phyloP scores from a whole-genome alignment of 129 eudicot species.

The Helianthus annuus region HanXRQr2.0-SUNRISE NC_035436.2:188037847-188038346 shows the following conservation, averaged over 20 bases:
- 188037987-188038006: not conserved
- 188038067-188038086: not conserved
- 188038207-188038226: conserved; percentile 13
- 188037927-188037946: not conserved
- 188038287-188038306: conserved; percentile 4
- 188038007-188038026: not conserved
- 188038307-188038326: conserved; percentile 32
- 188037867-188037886: conserved; percentile 94
- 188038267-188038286: not conserved
- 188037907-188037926: not conserved
- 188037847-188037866: conserved; percentile 80
- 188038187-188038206: conserved; percentile 7
- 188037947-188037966: not conserved
- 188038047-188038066: too few relatives aligned
- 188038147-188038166: not conserved
- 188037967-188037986: not conserved
- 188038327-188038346: conserved; percentile 11
- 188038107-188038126: not conserved
- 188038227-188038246: conserved; percentile 29
- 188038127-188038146: not conserved
- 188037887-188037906: conserved; percentile 51
- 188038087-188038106: not conserved
- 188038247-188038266: conserved; percentile 19
- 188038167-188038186: not conserved
- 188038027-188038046: not conserved